Base-by-base conservation (phyloP, 306 rosid species). In the Vachellia collinsii region DNA sequence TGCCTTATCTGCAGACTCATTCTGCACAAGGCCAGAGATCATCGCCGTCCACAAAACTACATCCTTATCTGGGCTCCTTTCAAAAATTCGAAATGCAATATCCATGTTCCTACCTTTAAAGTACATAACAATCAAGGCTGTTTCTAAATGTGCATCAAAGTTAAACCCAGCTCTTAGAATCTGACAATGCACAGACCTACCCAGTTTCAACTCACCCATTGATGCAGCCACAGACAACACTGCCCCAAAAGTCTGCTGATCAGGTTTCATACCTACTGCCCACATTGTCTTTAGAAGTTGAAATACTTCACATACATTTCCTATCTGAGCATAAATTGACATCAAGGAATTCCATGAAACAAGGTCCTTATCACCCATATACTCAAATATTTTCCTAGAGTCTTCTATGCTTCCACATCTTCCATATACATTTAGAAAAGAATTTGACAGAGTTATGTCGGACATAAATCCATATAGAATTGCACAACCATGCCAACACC, bases 1-100 rank as follows among this genome's bases (percentile, higher is more conserved):
- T 66, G 92, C 93, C 84, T 81, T 86, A 37, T 89, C 89, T 4
- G 91, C 88, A 78, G 53, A 85, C 43, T 87, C 86, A 80, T 84
- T 89, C 76, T 88, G 92, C 79, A 78, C 88, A 73, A 93, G 92
- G 75, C 97, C 97, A 62, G 97, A 91, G 78, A 91, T 93, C 96
- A 93, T 85, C 5, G 96, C 94, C 10, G 97, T 93, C 94, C 97
- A 93, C 78, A 81, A 76, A 70, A 93, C 87, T 17, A 88, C 88
- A 81, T 93, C 97, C 78, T 80, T 88, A 13, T 85, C 74, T 8
- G 41, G 76, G 54, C 74, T 84, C 75, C 77, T 63, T 61, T 87
- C 81, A 56, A 93, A 93, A 41, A 93, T 83, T 78, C 38, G 81
- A 84, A 88, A 86, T 8, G 97, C 96, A 68, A 14, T 58, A 53